phyloP scores from a whole-genome alignment of 2,329 filamentous ascomycete species.

The Aspergillus arachidicola region DNA sequence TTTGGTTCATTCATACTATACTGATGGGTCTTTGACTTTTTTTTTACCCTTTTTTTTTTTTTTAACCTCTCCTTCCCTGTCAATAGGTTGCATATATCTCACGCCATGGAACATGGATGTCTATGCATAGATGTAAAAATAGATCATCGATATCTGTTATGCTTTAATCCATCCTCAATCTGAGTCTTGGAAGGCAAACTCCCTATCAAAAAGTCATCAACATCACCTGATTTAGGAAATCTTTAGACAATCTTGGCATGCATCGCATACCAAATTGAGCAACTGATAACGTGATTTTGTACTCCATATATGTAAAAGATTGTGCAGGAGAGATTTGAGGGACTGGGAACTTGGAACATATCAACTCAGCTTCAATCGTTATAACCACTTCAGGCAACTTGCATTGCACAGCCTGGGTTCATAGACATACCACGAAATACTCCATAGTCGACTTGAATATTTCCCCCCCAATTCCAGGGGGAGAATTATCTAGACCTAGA shows the following conservation, averaged over 20 bases:
- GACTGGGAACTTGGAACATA: background rate
- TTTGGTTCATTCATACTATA: conserved; percentile 1
- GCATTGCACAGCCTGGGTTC: too few relatives aligned
- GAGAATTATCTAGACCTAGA: background rate
- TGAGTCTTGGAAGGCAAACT: background rate
- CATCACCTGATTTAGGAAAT: background rate
- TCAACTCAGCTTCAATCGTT: background rate
- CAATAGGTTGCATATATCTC: background rate
- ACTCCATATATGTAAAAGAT: background rate
- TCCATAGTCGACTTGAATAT: background rate
- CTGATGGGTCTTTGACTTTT: background rate
- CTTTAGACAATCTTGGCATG: background rate
- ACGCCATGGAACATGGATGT: background rate
- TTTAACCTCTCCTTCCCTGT: background rate
- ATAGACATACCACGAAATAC: background rate
- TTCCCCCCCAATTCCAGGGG: background rate
- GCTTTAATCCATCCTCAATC: background rate
- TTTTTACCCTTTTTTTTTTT: background rate
- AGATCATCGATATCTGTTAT: background rate
- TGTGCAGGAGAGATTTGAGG: background rate
- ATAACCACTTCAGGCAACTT: background rate
- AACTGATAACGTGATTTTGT: background rate
- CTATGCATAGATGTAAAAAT: background rate
- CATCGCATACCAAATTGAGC: background rate
- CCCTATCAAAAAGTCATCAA: background rate